phyloP scores from a whole-genome alignment of 441 rosid genomes.

The Pelargonium cotyledonis region DNA sequence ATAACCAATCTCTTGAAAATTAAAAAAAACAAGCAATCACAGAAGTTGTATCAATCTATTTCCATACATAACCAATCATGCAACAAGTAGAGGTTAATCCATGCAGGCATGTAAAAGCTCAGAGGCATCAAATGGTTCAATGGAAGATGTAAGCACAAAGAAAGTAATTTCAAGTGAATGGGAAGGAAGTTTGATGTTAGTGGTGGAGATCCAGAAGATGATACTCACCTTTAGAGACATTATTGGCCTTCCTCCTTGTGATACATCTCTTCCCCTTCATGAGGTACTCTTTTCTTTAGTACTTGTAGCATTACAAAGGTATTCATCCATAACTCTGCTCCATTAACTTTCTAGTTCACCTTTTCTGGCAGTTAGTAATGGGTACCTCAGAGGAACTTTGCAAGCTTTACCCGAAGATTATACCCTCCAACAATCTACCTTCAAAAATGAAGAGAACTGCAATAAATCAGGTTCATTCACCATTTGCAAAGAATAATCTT shows the following conservation, averaged over 20 bases:
- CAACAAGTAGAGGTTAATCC: no score
- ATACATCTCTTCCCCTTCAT: slow-evolving; percentile 10
- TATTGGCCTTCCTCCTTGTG: slow-evolving; percentile 16
- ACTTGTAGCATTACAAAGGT: not conserved
- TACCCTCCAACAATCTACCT: not conserved
- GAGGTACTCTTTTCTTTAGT: slow-evolving; percentile 1
- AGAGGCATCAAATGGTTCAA: not conserved
- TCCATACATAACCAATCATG: no score
- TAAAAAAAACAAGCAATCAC: no score
- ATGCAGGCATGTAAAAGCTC: not conserved
- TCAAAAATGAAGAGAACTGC: not conserved
- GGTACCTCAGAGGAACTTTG: slow-evolving; percentile 15
- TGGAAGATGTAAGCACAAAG: not conserved
- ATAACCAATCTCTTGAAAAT: no score
- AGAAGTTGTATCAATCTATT: no score
- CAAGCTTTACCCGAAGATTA: slow-evolving; percentile 11
- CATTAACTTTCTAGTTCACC: not conserved
- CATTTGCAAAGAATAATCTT: not conserved
- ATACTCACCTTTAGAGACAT: slow-evolving; percentile 12
- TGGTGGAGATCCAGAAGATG: slow-evolving; percentile 12
- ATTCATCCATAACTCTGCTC: not conserved
- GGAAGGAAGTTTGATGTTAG: not conserved
- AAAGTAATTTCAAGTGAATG: not conserved
- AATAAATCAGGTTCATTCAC: not conserved
- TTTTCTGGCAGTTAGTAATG: slow-evolving; percentile 5